A percentile compares a stretch with the other conserved stretches of the same genome.
Conservation (phyloP, 768 basidiomycete species). For the Tulasnella sp. region DNA sequence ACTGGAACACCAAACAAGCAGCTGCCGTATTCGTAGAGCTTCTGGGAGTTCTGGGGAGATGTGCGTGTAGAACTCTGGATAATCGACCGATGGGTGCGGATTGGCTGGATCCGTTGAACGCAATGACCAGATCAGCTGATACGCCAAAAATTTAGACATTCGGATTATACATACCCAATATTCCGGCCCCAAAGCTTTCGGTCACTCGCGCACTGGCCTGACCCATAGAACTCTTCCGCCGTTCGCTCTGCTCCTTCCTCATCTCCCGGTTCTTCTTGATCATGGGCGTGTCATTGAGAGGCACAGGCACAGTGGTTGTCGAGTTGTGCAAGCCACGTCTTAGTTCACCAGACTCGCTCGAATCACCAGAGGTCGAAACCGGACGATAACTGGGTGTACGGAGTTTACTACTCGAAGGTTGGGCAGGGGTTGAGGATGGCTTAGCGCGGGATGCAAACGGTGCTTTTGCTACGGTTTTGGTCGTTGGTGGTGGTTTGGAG, state of each 20-base stretch:
- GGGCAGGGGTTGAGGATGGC: not conserved
- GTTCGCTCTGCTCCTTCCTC: slow-evolving; percentile 16
- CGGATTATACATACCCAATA: slow-evolving; percentile 17
- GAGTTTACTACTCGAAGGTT: not conserved
- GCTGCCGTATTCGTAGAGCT: slow-evolving; percentile 23
- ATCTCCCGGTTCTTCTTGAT: slow-evolving; percentile 23
- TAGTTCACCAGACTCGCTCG: not conserved
- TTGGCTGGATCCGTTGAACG: slow-evolving; percentile 7
- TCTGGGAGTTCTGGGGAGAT: slow-evolving; percentile 25
- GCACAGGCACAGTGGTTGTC: slow-evolving; percentile 1
- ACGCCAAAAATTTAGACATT: not conserved
- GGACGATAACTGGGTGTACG: not conserved
- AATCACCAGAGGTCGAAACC: not conserved
- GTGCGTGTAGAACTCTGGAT: slow-evolving; percentile 20
- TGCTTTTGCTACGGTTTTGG: not conserved
- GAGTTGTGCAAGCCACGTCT: slow-evolving; percentile 9
- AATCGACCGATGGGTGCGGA: slow-evolving; percentile 22
- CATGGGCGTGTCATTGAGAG: slow-evolving; percentile 21
- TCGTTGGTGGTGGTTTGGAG: not conserved
- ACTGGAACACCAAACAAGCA: slow-evolving; percentile 24
- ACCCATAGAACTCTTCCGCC: slow-evolving; percentile 23
- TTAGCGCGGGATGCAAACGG: not conserved
- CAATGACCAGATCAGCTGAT: not conserved
- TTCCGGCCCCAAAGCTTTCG: slow-evolving; percentile 24
- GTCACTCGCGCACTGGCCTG: slow-evolving; percentile 23